phyloP scores from a whole-genome alignment of 352 stramenopile species.

The Phytophthora tentaculata region DNA sequence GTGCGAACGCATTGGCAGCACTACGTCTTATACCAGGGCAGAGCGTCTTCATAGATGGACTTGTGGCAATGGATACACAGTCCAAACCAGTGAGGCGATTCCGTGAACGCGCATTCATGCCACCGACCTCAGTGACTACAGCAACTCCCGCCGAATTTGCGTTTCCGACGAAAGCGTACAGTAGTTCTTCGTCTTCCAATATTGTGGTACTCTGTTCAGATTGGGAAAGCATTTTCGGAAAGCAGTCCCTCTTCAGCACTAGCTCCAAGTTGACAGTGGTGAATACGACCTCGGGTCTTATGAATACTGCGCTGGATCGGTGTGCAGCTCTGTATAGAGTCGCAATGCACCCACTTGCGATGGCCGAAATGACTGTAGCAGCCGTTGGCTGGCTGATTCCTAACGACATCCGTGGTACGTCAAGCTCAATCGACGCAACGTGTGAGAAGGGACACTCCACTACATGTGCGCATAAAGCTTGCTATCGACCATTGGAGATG shows the following conservation, averaged over 20 bases:
- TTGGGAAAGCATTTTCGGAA: conserved; percentile 69
- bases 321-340: neutral
- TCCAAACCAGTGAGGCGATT: conserved; percentile 34
- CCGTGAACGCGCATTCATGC: conserved; percentile 25
- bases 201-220: conserved; percentile 67
- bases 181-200: conserved; percentile 13
- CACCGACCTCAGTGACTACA: conserved; percentile 3
- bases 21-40: conserved; percentile 55
- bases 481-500: conserved; percentile 31
- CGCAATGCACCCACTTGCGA: conserved; percentile 22
- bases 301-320: conserved; percentile 40
- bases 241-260: conserved; percentile 56
- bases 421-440: conserved; percentile 41
- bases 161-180: conserved; percentile 39
- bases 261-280: conserved; percentile 51
- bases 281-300: conserved; percentile 51
- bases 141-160: conserved; percentile 42
- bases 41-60: conserved; percentile 56
- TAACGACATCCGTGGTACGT: conserved; percentile 1
- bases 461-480: conserved; percentile 49
- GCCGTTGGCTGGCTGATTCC: conserved; percentile 62
- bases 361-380: conserved; percentile 42
- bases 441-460: conserved; percentile 58
- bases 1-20: conserved; percentile 48
- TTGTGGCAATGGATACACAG: conserved; percentile 56